Conservation (phyloP, 331 rosid genomes). For the Pyracantha coccinea region DNA sequence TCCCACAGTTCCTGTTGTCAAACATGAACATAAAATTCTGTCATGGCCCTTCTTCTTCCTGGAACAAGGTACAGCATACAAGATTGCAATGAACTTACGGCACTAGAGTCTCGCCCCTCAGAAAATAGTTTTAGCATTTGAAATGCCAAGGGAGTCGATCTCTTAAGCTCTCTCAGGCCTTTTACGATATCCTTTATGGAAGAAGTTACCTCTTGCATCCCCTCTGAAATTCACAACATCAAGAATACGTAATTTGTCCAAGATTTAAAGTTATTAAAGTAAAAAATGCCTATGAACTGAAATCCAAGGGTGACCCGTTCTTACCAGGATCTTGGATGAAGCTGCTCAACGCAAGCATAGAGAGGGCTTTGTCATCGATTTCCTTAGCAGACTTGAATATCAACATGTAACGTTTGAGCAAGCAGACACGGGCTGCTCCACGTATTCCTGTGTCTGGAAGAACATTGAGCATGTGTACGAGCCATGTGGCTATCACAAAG, state of each 20-base stretch:
- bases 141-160: slow-evolving; percentile 60
- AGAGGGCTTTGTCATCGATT: slow-evolving; percentile 66
- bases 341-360: slow-evolving; percentile 67
- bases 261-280: background rate
- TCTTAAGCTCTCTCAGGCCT: slow-evolving; percentile 76
- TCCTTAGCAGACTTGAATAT: slow-evolving; percentile 58
- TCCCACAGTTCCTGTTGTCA: slow-evolving; percentile 63
- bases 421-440: slow-evolving; percentile 69
- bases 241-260: slow-evolving; percentile 3
- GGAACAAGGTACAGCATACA: background rate
- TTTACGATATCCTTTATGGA: slow-evolving; percentile 49
- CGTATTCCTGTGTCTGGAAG: slow-evolving; percentile 88
- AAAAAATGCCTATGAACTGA: background rate
- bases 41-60: slow-evolving; percentile 4
- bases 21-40: slow-evolving; percentile 8
- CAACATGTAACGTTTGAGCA: slow-evolving; percentile 57
- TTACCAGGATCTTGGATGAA: slow-evolving; percentile 69
- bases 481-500: slow-evolving; percentile 84
- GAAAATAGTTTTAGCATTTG: slow-evolving; percentile 56
- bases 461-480: slow-evolving; percentile 52
- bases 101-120: slow-evolving; percentile 50
- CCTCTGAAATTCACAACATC: slow-evolving; percentile 55
- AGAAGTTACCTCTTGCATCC: slow-evolving; percentile 46
- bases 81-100: slow-evolving; percentile 41
- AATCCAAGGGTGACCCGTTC: background rate